Base-by-base conservation (phyloP, 1,139 yeast genomes). In the Pichiaceae sp. region DNA sequence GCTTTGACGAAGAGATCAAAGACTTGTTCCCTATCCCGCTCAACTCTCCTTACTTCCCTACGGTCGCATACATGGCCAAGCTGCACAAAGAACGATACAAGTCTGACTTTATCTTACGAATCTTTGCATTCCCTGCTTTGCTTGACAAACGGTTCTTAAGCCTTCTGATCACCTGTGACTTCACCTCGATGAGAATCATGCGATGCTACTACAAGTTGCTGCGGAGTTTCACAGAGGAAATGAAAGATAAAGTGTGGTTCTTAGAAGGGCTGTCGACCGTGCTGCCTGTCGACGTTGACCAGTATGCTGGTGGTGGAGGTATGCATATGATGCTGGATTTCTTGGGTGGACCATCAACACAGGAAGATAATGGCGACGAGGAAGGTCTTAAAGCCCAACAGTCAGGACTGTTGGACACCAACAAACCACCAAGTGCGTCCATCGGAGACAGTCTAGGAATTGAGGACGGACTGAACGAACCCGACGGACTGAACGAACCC, bases 101-200 rank as follows among this genome's bases (percentile, higher is more conserved):
- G 58, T 75, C 87, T 1, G 96, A 87, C 56, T 89, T 86, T 52
- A 84, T 89, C 28, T 63, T 89, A 31, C 64, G 96, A 34, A 82
- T 89, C 17, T 89, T 89, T 66, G 91, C 96, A 9, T 87, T 89
- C 59, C 97, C 97, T 4, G 96, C 96, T 1, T 62, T 89, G 34
- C 63, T 89, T 46, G 96, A 89, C 56, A 82, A 81, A 53, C 71
- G 75, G 23, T 81, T 89, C 47, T 64, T 87, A 32, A 77, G 82
- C 2, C 58, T 87, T 29, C 68, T 89, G 35, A 82, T 84, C 75
- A 73, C 78, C 14, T 95, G 96, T 31, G 96, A 89, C 57, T 62
- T 78, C 32, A 75, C 80, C 42, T 93, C 96, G 4, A 84, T 84
- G 86, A 66, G 93, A 46, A 85, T 89, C 44, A 84, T 89, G 83